Base-by-base conservation (phyloP, 1,284 basidiomycete species). In the Ustilago hordei region DNA sequence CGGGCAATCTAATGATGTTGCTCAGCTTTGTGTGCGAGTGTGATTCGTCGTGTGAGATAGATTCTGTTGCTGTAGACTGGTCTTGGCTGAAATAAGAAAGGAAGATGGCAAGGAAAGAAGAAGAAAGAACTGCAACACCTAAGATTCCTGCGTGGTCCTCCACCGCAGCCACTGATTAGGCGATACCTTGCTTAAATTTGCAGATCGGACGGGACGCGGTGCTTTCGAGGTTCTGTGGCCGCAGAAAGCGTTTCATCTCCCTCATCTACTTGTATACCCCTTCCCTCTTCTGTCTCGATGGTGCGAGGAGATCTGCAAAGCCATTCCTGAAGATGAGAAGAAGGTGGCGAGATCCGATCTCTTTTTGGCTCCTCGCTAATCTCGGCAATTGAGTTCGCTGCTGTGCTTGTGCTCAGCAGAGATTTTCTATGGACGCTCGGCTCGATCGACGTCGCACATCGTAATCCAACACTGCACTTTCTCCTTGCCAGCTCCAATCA, bases 111-210 rank as follows among this genome's bases (percentile, higher is more conserved):
- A 28, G 23, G n/a, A 19, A 45, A 45, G 48, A 32, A 50, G 45
- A 50, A 50, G 38, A n/a, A 55, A 50, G 28, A 69, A 63, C 52
- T 56, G 60, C 36, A 59, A 90, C 91, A 91, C 90, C 90, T 88
- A 91, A 91, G 91, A 91, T 91, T 91, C 91, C 91, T 90, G 88
- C 89, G 90, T 91, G 91, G 91, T 91, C 91, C 91, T 91, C 91
- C 91, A 91, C 91, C 91, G 89, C 91, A 91, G 91, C 92, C 92
- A 92, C 91, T 92, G 91, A 91, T 91, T 91, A 87, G 89, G 90
- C 90, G 89, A 91, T 90, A 91, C 90, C 89, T 89, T 89, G 90
- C 89, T 92, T 92, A 91, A 91, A 90, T 91, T 89, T 90, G 89
- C 91, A 91, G 91, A 91, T 91, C 90, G 86, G 91, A 91, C 90